phyloP scores from a whole-genome alignment of 176 grass and related monocot species.

The Typha latifolia region DNA sequence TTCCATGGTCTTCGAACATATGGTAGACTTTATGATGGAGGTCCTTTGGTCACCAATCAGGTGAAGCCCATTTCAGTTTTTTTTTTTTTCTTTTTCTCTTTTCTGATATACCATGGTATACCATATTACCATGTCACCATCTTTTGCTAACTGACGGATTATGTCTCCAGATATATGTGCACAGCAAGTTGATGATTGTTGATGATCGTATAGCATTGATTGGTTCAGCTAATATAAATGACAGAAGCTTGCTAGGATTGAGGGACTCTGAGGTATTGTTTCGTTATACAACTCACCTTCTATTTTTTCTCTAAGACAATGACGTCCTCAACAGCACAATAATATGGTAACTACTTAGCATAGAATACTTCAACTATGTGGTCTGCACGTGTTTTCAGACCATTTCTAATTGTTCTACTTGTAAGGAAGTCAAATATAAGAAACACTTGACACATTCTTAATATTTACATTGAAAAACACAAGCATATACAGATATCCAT shows the following conservation, averaged over 20 bases:
- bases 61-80: conserved; percentile 22
- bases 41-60: conserved; percentile 83
- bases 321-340: no score
- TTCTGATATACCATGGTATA: conserved; percentile 5
- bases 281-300: not conserved
- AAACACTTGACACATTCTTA: no score
- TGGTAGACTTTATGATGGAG: conserved; percentile 63
- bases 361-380: no score
- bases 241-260: conserved; percentile 97
- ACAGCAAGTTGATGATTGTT: conserved; percentile 99
- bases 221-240: conserved; percentile 98
- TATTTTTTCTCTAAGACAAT: no score
- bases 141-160: not conserved
- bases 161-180: conserved; percentile 75
- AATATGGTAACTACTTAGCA: no score
- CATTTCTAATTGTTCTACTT: no score
- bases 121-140: not conserved
- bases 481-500: no score
- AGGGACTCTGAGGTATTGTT: conserved; percentile 91
- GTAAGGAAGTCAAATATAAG: no score
- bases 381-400: no score
- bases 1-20: conserved; percentile 92
- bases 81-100: conserved; percentile 6
- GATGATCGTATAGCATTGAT: conserved; percentile 92
- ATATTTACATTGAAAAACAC: no score